phyloP scores from a whole-genome alignment of 225 moss, liverwort and hornwort genomes.

The Sphagnum contortum region DNA sequence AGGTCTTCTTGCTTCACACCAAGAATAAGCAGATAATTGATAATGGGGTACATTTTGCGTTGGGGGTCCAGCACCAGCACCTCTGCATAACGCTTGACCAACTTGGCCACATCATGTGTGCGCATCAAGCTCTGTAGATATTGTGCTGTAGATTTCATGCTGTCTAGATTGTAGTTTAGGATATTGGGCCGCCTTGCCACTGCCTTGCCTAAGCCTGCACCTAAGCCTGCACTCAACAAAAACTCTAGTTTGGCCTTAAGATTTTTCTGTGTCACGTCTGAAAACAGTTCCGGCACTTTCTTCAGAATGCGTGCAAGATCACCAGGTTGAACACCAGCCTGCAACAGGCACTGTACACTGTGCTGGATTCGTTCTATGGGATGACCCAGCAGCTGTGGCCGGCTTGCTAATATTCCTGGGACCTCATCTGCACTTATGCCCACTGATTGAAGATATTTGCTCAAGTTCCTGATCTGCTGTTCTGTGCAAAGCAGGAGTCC shows the following conservation, averaged over 20 bases:
- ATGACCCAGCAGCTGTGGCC: slow-evolving; percentile 46
- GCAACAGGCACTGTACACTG: slow-evolving; percentile 36
- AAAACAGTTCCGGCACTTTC: slow-evolving; percentile 66
- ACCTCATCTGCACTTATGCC: slow-evolving; percentile 36
- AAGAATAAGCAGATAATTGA: slow-evolving; percentile 42
- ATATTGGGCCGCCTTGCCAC: slow-evolving; percentile 69
- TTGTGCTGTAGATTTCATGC: slow-evolving; percentile 38
- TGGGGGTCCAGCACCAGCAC: slow-evolving; percentile 64
- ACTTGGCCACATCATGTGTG: slow-evolving; percentile 37
- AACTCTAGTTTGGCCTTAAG: slow-evolving; percentile 54
- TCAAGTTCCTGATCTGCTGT: slow-evolving; percentile 31
- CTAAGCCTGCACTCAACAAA: slow-evolving; percentile 41
- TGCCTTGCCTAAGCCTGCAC: slow-evolving; percentile 54
- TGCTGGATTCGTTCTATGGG: slow-evolving; percentile 29
- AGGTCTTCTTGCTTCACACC: slow-evolving; percentile 58
- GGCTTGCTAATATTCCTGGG: slow-evolving; percentile 26
- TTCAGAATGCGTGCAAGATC: slow-evolving; percentile 51
- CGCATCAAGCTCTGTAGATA: slow-evolving; percentile 53
- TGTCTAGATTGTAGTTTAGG: slow-evolving; percentile 45
- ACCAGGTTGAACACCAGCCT: slow-evolving; percentile 37
- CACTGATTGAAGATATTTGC: slow-evolving; percentile 35
- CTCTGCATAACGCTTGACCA: slow-evolving; percentile 65
- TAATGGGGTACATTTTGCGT: slow-evolving; percentile 65
- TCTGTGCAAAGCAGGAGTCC: slow-evolving; percentile 35
- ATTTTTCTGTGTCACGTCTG: slow-evolving; percentile 46